Base-by-base conservation (phyloP, 805 yeast species). In the Wickerhamiella allomyrinae region DNA sequence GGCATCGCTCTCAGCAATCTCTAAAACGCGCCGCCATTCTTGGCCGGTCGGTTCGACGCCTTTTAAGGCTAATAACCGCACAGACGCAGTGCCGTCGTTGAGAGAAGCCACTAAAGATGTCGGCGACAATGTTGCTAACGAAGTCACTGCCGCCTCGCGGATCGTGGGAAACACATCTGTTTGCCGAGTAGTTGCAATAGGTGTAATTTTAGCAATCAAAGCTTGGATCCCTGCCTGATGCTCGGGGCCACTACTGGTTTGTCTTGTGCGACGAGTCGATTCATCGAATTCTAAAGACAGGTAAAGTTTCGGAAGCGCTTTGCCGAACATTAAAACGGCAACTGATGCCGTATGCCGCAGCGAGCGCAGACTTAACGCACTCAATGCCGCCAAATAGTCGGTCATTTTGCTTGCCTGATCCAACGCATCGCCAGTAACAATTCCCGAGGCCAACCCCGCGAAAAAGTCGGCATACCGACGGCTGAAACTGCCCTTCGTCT, bases 1-100 rank as follows among this genome's bases (percentile, higher is more conserved):
- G 14, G 34, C 34, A 23, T 50, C 54, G 21, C 38, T 39, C 7
- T 8, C 27, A 1, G 54, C 53, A 22, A 46, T 44, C 24, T 46
- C 42, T 7, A 6, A 20, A 2, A 50, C 15, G 3, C 49, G 43
- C 5, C 22, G 20, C 27, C 37, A 33, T 11, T 23, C 36, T 10
- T 11, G 20, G 29, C 21, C 11, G 8, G 21, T 5, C 8, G 40
- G 5, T 2, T 22, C 24, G 14, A 37, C 15, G 3, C 39, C 35
- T 7, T 41, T 37, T 11, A 50, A 27, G 1, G 48, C 44, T 11
- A 42, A 27, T 5, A 46, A n/a, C 5, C 54, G 49, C 17, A 51
- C 55, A 7, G 38, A 7, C 2, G 42, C 42, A 3, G 41, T 22
- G 8, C n/a, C 36, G 25, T 51, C 54, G 40, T 42, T 43, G 27